phyloP scores from a whole-genome alignment of 495 filamentous ascomycete genomes.

The Aspergillus leporis region DNA sequence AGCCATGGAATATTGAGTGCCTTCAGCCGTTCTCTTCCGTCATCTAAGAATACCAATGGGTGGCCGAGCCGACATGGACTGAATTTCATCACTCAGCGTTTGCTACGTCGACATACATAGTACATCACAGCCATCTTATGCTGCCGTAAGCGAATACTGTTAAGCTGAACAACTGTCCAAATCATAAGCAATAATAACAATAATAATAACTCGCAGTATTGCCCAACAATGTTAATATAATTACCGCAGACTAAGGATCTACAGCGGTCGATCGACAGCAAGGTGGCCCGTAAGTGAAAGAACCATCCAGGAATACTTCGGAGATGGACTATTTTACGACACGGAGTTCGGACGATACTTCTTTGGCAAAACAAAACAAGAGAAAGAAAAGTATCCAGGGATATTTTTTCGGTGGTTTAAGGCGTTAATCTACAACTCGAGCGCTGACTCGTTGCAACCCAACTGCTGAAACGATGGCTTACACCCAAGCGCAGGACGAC shows the following conservation, averaged over 20 bases:
- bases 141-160: conserved; percentile 7
- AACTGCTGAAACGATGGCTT: conserved; percentile 25
- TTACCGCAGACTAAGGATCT: conserved; percentile 3
- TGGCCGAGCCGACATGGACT: neutral
- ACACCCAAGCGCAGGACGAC: conserved; percentile 9
- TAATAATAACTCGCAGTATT: neutral
- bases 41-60: neutral
- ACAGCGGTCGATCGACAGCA: conserved; percentile 7
- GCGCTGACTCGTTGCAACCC: conserved; percentile 5
- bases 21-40: conserved; percentile 16
- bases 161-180: neutral
- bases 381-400: conserved; percentile 3
- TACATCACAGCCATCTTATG: neutral
- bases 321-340: neutral
- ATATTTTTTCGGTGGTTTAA: conserved; percentile 3
- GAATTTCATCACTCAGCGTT: neutral
- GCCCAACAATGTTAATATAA: neutral
- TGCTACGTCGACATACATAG: neutral
- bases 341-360: neutral
- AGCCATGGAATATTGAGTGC: conserved; percentile 13
- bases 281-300: neutral
- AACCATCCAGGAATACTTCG: neutral
- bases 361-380: conserved; percentile 7
- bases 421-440: neutral
- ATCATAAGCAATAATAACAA: neutral